These are phyloP conservation scores for Zangia roseola DNA, from an alignment of 768 basidiomycete genomes.

Conservation along the genomic window DNA sequence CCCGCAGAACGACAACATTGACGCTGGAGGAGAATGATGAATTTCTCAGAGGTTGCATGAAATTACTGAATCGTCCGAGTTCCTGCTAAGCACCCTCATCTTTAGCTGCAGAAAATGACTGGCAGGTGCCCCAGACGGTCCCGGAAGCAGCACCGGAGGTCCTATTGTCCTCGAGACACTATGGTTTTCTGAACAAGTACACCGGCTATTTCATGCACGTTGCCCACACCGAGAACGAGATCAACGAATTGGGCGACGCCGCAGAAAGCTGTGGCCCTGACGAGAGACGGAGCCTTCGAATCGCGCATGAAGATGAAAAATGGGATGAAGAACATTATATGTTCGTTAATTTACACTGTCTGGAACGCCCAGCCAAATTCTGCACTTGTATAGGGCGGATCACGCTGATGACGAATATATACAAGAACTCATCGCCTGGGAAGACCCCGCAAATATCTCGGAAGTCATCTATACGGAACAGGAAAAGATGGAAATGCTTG, in stretches of 20 bases:
- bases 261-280: slow-evolving; percentile 53
- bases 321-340: slow-evolving; percentile 87
- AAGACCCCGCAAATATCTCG: slow-evolving; percentile 47
- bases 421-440: slow-evolving; percentile 65
- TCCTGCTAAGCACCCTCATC: slow-evolving; percentile 3
- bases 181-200: slow-evolving; percentile 77
- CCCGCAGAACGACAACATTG: slow-evolving; percentile 42
- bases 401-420: slow-evolving; percentile 77
- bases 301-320: slow-evolving; percentile 68
- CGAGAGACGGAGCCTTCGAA: slow-evolving; percentile 54
- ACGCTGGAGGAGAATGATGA: slow-evolving; percentile 53
- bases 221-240: slow-evolving; percentile 73
- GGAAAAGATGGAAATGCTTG: slow-evolving; percentile 66
- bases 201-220: slow-evolving; percentile 75
- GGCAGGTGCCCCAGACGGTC: slow-evolving; percentile 69
- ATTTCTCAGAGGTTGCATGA: slow-evolving; percentile 51
- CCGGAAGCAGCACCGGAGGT: slow-evolving; percentile 41
- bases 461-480: slow-evolving; percentile 62
- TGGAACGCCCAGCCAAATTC: background rate
- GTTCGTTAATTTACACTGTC: slow-evolving; percentile 40
- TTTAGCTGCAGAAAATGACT: slow-evolving; percentile 73
- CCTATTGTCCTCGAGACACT: slow-evolving; percentile 45
- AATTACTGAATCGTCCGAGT: background rate
- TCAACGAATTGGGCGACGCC: slow-evolving; percentile 72
- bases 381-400: slow-evolving; percentile 59